Conservation (phyloP, 2,329 filamentous ascomycete species). For the Diaporthe vexans region DNA sequence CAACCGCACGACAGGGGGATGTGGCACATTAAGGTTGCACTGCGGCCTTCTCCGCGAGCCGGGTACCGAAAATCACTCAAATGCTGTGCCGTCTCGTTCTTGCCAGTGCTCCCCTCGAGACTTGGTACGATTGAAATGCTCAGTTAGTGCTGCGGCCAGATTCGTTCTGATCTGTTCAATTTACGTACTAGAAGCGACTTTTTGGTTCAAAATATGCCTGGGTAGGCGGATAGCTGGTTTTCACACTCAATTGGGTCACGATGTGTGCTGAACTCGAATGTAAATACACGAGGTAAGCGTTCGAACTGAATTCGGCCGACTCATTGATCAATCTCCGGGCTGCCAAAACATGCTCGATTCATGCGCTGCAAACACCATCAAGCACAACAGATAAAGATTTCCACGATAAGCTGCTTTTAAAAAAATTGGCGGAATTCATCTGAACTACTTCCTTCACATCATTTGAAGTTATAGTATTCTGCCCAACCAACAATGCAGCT, state of each 20-base stretch:
- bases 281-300: not conserved
- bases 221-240: not conserved
- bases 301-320: not conserved
- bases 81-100: not conserved
- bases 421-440: not conserved
- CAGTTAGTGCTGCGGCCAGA: not conserved
- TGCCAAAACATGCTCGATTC: not conserved
- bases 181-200: not conserved
- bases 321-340: conserved; percentile 1
- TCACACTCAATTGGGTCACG: not conserved
- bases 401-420: too few species aligned
- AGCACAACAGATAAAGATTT: not conserved
- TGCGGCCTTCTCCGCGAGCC: not conserved
- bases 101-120: not conserved
- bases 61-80: conserved; percentile 1
- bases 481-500: conserved; percentile 16
- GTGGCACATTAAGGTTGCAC: not conserved
- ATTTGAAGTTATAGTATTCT: not conserved
- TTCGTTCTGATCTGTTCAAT: not conserved
- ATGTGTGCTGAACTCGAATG: not conserved
- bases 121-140: not conserved
- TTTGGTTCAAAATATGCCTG: not conserved
- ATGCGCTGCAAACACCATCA: not conserved
- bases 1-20: not conserved
- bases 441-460: not conserved